phyloP scores from a whole-genome alignment of 345 rosid genomes.

The Brassica nigra region DNA sequence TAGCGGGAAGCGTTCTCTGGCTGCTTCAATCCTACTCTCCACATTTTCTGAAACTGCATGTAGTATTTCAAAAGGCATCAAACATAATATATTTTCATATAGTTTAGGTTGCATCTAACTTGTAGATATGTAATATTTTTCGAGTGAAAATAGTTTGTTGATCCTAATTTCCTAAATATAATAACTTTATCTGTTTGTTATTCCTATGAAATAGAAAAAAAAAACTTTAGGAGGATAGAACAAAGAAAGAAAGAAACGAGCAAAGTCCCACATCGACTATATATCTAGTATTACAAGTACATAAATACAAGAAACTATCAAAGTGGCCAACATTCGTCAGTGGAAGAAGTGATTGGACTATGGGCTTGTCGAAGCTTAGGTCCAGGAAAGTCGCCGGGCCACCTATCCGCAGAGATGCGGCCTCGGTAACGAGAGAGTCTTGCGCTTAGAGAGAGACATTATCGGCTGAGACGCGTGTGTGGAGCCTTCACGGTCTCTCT shows the following conservation, averaged over 20 bases:
- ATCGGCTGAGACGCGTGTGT: conserved; percentile 16
- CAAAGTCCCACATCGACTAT: not conserved
- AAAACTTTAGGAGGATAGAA: no score
- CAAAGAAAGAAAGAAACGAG: not conserved
- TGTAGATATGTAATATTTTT: no score
- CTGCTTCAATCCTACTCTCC: no score
- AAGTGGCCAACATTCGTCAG: not conserved
- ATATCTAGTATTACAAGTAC: no score
- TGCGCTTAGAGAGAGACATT: not conserved
- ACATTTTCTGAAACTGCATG: no score
- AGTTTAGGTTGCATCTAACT: no score
- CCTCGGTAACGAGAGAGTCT: conserved; percentile 3
- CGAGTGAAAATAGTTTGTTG: no score
- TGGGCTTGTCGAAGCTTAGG: not conserved
- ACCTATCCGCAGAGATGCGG: conserved; percentile 14
- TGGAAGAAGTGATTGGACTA: conserved; percentile 4
- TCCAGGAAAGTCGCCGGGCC: conserved; percentile 22
- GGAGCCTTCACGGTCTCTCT: conserved; percentile 17
- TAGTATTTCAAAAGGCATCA: no score
- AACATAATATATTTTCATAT: no score
- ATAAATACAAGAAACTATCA: not conserved
- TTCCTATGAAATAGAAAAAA: not conserved
- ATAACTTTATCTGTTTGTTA: not conserved
- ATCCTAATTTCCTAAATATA: no score
- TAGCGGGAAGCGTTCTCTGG: no score